Evolutionary conservation across 345 rosid genomes (phyloP).

Genomic region (Cochlearia excelsa): DNA sequence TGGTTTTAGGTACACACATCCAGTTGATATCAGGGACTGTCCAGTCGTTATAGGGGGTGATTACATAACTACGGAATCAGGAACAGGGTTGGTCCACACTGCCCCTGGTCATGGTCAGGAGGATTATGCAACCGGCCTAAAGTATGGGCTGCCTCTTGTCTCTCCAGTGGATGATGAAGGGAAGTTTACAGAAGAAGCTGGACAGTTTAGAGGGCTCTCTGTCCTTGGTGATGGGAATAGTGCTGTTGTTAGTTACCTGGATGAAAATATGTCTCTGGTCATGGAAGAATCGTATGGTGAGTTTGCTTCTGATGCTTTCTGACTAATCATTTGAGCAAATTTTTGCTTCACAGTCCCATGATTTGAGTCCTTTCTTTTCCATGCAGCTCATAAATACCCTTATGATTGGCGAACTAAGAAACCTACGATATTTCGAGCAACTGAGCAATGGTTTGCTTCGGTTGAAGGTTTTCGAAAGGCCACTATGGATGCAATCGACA

Average conservation of each 20-base stretch:
- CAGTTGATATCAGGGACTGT: slow-evolving; percentile 65
- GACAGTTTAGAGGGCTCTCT: slow-evolving; percentile 76
- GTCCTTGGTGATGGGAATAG: slow-evolving; percentile 91
- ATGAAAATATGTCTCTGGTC: slow-evolving; percentile 57
- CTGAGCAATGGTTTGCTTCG: slow-evolving; percentile 99
- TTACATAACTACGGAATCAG: slow-evolving; percentile 95
- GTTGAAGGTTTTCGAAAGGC: slow-evolving; percentile 83
- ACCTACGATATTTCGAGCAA: slow-evolving; percentile 95
- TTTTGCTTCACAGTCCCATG: slow-evolving; percentile 4
- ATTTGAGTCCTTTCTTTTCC: slow-evolving; percentile 24
- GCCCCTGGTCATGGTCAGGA: slow-evolving; percentile 99
- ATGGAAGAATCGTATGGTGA: slow-evolving; percentile 92
- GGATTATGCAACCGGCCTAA: slow-evolving; percentile 81
- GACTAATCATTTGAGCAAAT: slow-evolving; percentile 11
- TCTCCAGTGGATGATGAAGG: slow-evolving; percentile 95
- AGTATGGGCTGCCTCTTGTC: slow-evolving; percentile 74
- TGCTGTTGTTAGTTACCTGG: slow-evolving; percentile 77
- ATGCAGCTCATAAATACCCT: slow-evolving; percentile 87
- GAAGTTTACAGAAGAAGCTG: slow-evolving; percentile 88
- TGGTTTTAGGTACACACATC: slow-evolving; percentile 77
- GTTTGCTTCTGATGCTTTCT: slow-evolving; percentile 29
- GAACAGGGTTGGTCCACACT: slow-evolving; percentile 97
- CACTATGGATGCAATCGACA: slow-evolving; percentile 77
- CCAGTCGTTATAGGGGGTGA: slow-evolving; percentile 90
- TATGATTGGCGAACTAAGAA: slow-evolving; percentile 97